Conservation (phyloP, 2,329 filamentous ascomycete genomes). For the Ascosphaera pollenicola region DNA sequence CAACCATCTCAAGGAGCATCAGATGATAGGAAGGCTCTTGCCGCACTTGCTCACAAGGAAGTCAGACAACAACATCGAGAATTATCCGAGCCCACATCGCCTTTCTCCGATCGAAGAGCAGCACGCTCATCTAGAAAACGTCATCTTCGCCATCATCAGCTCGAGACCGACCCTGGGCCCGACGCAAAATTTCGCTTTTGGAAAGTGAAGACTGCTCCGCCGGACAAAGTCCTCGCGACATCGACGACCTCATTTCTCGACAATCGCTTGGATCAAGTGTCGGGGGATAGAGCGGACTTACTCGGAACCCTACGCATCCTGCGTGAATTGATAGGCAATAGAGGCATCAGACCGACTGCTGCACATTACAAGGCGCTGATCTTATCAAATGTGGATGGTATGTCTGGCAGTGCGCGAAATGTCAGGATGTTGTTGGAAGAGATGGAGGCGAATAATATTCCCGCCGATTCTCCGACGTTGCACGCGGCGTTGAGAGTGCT, state of each 20-base stretch:
- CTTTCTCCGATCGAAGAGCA: too few species aligned
- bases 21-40: too few species aligned
- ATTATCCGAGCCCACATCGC: too few species aligned
- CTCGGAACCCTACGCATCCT: conserved; percentile 12
- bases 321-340: conserved; percentile 17
- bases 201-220: too few species aligned
- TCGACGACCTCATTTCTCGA: conserved; percentile 10
- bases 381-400: conserved; percentile 41
- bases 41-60: too few species aligned
- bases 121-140: too few species aligned
- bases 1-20: too few species aligned
- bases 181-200: too few species aligned
- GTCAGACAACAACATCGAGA: too few species aligned
- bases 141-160: too few species aligned
- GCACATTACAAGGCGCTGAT: conserved; percentile 51
- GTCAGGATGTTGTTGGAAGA: conserved; percentile 46
- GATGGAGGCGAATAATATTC: conserved; percentile 40
- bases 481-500: conserved; percentile 52
- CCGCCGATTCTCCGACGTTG: conserved; percentile 43
- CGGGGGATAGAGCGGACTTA: conserved; percentile 9
- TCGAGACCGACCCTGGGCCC: too few species aligned
- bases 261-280: conserved; percentile 10
- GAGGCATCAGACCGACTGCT: conserved; percentile 14
- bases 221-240: too few species aligned
- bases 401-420: conserved; percentile 41